These are phyloP conservation scores for Mrakia frigida DNA, from an alignment of 768 basidiomycete species.

Conservation along the genomic window DNA sequence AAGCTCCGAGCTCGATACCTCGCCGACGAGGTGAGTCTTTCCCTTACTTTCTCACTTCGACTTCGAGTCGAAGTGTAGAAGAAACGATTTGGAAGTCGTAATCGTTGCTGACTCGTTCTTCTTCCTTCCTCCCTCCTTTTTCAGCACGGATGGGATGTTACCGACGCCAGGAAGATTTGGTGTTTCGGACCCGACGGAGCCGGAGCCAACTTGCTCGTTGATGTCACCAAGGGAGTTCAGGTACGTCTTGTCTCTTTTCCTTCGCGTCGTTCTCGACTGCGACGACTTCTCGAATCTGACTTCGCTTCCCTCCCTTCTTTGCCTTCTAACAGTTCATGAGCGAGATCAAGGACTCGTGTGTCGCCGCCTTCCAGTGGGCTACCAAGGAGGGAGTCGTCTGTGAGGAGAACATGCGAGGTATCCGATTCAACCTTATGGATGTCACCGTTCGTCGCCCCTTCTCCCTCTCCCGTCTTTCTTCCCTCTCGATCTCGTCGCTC, in stretches of 20 bases:
- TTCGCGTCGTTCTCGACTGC: neutral
- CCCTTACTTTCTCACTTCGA: neutral
- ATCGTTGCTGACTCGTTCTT: neutral
- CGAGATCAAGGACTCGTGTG: conserved; percentile 99
- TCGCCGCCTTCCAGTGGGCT: conserved; percentile 99
- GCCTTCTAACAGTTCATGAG: conserved; percentile 71
- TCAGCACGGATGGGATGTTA: conserved; percentile 88
- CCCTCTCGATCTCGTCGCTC: neutral
- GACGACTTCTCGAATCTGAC: neutral
- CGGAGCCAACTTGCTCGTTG: conserved; percentile 92
- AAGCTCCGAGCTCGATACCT: conserved; percentile 90
- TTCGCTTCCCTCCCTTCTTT: neutral
- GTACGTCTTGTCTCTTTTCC: neutral
- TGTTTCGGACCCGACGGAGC: conserved; percentile 98
- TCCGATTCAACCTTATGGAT: conserved; percentile 92
- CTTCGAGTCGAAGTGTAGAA: no score
- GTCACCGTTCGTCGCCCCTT: conserved; percentile 57
- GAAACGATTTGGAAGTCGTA: no score
- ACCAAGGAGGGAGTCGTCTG: conserved; percentile 95
- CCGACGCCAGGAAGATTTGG: conserved; percentile 99
- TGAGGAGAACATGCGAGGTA: conserved; percentile 98
- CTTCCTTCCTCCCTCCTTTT: neutral
- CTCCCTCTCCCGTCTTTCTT: neutral
- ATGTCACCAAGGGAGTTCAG: conserved; percentile 82
- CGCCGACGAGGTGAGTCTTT: conserved; percentile 63